Evolutionary conservation across 352 stramenopile genomes (phyloP).

Genomic region (Globisporangium paddicum): DNA sequence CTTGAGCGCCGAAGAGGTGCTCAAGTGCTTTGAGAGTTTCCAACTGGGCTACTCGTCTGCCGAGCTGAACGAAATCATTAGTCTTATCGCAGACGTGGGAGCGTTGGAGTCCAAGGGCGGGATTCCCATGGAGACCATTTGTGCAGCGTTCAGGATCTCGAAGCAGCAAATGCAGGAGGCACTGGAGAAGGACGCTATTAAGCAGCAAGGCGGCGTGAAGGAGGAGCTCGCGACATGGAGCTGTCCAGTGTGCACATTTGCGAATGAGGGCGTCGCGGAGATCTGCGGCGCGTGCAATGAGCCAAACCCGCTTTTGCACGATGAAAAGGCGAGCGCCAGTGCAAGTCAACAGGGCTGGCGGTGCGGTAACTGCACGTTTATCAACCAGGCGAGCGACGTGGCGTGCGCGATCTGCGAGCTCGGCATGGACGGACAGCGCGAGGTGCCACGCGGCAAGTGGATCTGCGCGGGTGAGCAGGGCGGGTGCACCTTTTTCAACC

Average conservation of each 20-base stretch:
- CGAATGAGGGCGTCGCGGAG: slow-evolving; percentile 41
- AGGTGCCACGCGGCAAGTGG: slow-evolving; percentile 81
- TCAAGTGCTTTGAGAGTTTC: slow-evolving; percentile 86
- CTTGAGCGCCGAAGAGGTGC: slow-evolving; percentile 61
- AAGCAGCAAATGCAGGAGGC: slow-evolving; percentile 46
- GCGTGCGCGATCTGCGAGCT: slow-evolving; percentile 81
- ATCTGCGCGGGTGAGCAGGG: slow-evolving; percentile 79
- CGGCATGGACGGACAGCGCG: slow-evolving; percentile 68
- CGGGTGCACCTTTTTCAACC: slow-evolving; percentile 87
- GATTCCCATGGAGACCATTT: slow-evolving; percentile 67
- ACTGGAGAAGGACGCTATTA: slow-evolving; percentile 38
- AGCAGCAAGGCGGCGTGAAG: slow-evolving; percentile 15
- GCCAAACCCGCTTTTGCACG: slow-evolving; percentile 39
- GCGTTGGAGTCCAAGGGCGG: slow-evolving; percentile 37
- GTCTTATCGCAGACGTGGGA: slow-evolving; percentile 54
- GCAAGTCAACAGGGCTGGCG: slow-evolving; percentile 59
- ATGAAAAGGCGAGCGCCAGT: slow-evolving; percentile 14
- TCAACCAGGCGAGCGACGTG: slow-evolving; percentile 71
- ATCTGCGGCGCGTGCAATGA: slow-evolving; percentile 61
- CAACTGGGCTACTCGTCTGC: slow-evolving; percentile 78
- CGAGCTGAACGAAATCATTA: slow-evolving; percentile 82
- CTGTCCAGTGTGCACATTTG: slow-evolving; percentile 76
- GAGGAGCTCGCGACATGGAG: slow-evolving; percentile 32
- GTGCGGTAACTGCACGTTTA: slow-evolving; percentile 83
- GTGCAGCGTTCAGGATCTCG: slow-evolving; percentile 59